Conservation (phyloP, 768 basidiomycete genomes). For the Suillus lakei region DNA sequence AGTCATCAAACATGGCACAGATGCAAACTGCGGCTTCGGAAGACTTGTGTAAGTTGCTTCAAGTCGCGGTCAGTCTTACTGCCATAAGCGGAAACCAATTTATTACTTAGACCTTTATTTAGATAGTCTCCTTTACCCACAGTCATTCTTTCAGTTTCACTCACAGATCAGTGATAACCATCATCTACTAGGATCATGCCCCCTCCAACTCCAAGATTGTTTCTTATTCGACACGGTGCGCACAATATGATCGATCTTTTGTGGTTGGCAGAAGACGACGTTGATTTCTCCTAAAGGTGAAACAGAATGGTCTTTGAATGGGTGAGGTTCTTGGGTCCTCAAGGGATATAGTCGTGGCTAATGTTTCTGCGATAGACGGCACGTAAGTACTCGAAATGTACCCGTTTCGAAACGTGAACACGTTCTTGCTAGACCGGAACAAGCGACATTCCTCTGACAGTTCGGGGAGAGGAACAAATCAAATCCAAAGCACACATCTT, state of each 20-base stretch:
- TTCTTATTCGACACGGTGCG: slow-evolving; percentile 80
- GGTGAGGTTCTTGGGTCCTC: slow-evolving; percentile 47
- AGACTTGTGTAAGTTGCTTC: background rate
- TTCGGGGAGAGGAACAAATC: slow-evolving; percentile 73
- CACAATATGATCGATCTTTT: slow-evolving; percentile 2
- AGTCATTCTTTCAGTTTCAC: background rate
- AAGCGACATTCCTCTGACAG: slow-evolving; percentile 87
- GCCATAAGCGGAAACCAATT: slow-evolving; percentile 1
- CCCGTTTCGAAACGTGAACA: slow-evolving; percentile 9
- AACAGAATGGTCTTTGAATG: slow-evolving; percentile 93
- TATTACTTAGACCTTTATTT: background rate
- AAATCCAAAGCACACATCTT: slow-evolving; percentile 63
- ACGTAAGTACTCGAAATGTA: slow-evolving; percentile 46
- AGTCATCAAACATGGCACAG: slow-evolving; percentile 63
- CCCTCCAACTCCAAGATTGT: slow-evolving; percentile 72
- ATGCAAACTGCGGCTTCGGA: background rate
- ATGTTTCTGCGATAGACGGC: slow-evolving; percentile 49
- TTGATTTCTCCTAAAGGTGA: slow-evolving; percentile 57
- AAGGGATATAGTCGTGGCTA: slow-evolving; percentile 8
- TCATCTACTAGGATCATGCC: slow-evolving; percentile 25
- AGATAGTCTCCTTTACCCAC: background rate
- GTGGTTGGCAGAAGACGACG: background rate
- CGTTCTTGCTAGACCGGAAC: slow-evolving; percentile 69
- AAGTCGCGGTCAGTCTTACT: background rate
- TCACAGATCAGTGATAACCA: background rate